These are phyloP conservation scores for Iris macrosiphon DNA, from an alignment of 106 monocot genomes.

Conservation along the genomic window DNA sequence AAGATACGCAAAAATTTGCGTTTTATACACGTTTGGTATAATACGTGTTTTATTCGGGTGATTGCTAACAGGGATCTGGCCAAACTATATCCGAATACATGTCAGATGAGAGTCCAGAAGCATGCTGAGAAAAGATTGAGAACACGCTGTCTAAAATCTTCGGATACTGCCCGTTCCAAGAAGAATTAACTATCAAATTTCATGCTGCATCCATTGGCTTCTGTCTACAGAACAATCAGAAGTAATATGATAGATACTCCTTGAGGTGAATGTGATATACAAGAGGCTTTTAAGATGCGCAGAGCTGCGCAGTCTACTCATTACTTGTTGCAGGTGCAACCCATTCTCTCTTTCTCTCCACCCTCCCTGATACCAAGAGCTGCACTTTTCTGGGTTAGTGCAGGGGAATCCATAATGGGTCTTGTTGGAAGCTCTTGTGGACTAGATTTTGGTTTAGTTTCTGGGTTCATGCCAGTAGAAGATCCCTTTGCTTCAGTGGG, in stretches of 20 bases:
- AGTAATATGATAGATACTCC: not conserved
- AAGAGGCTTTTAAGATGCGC: constrained; percentile 23
- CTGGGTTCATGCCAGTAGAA: not conserved
- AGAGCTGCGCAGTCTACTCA: constrained; percentile 57
- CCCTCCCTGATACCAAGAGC: constrained; percentile 44
- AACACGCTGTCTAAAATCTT: constrained; percentile 35
- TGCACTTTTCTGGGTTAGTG: constrained; percentile 46
- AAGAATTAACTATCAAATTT: constrained; percentile 11
- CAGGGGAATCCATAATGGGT: constrained; percentile 50
- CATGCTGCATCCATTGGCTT: constrained; percentile 66
- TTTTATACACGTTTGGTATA: too few species aligned
- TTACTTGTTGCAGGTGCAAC: constrained; percentile 53
- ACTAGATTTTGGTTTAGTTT: constrained; percentile 2
- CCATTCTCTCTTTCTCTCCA: constrained; percentile 51
- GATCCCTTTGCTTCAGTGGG: constrained; percentile 3
- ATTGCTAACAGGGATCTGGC: too few species aligned
- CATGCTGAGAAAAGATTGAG: constrained; percentile 57
- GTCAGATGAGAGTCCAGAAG: constrained; percentile 34
- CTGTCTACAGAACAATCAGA: constrained; percentile 33
- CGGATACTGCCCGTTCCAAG: not conserved
- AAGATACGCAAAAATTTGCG: too few species aligned
- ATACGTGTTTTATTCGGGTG: too few species aligned
- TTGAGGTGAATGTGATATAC: not conserved
- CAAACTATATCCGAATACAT: constrained; percentile 55
- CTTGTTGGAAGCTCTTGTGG: constrained; percentile 20